These are phyloP conservation scores for Limnanthes douglasii DNA, from an alignment of 345 rosid genomes.

Conservation along the genomic window DNA sequence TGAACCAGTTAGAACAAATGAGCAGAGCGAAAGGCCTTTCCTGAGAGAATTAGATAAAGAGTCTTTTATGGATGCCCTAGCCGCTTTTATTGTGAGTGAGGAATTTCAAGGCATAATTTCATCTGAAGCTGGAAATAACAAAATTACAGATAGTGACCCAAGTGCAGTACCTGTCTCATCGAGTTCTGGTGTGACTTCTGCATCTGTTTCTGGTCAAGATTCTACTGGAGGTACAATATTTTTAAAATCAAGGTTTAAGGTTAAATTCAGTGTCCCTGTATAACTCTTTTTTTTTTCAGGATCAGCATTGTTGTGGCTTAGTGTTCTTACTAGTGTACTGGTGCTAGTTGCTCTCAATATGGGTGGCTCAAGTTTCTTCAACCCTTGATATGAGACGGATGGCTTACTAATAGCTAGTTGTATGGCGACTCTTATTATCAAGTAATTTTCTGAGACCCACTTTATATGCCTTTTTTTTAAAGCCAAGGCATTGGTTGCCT, in stretches of 20 bases:
- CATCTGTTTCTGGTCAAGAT: slow-evolving; percentile 13
- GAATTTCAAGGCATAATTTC: slow-evolving; percentile 97
- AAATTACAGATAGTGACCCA: slow-evolving; percentile 25
- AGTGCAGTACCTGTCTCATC: slow-evolving; percentile 16
- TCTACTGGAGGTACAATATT: slow-evolving; percentile 16
- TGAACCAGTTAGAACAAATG: slow-evolving; percentile 28
- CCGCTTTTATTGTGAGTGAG: slow-evolving; percentile 86
- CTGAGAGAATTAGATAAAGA: slow-evolving; percentile 40
- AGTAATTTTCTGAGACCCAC: slow-evolving; percentile 28
- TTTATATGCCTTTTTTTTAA: too few species aligned
- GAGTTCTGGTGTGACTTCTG: slow-evolving; percentile 18
- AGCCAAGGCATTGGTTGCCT: too few species aligned
- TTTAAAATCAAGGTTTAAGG: slow-evolving; percentile 3
- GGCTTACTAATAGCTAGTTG: slow-evolving; percentile 8
- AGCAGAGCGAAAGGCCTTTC: slow-evolving; percentile 15
- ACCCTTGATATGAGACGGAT: slow-evolving; percentile 39
- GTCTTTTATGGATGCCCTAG: slow-evolving; percentile 87
- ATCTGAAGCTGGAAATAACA: slow-evolving; percentile 55
- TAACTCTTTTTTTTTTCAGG: slow-evolving; percentile 30
- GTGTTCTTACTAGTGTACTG: slow-evolving; percentile 50
- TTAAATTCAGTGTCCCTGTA: too few species aligned
- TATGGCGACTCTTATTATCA: slow-evolving; percentile 10
- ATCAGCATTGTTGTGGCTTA: slow-evolving; percentile 54
- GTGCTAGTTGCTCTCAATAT: slow-evolving; percentile 60
- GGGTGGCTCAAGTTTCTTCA: slow-evolving; percentile 70